Conservation (phyloP, 495 filamentous ascomycete species). For the Hypoxylon perforatum region DNA sequence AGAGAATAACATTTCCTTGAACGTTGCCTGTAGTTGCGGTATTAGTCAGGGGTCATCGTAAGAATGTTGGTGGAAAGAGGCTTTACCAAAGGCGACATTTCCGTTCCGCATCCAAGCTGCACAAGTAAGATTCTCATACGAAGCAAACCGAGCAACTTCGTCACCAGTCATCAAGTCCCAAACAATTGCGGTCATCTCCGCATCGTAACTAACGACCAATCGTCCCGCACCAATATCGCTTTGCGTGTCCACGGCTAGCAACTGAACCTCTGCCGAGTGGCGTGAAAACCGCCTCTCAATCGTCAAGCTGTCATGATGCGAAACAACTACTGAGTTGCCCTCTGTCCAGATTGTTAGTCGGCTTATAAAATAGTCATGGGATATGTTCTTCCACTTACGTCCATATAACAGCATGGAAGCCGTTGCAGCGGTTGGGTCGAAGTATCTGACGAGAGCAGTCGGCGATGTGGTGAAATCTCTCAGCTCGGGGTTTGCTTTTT, state of each 20-base stretch:
- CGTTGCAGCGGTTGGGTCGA: slow-evolving; percentile 88
- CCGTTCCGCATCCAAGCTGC: slow-evolving; percentile 98
- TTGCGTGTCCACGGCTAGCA: slow-evolving; percentile 90
- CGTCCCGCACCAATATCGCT: slow-evolving; percentile 88
- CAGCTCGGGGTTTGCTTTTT: slow-evolving; percentile 51
- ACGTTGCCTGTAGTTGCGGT: slow-evolving; percentile 71
- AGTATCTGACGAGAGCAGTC: slow-evolving; percentile 64
- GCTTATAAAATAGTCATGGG: not conserved
- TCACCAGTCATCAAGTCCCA: slow-evolving; percentile 96
- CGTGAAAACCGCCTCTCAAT: slow-evolving; percentile 88
- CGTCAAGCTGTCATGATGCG: slow-evolving; percentile 90
- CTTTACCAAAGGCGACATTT: slow-evolving; percentile 93
- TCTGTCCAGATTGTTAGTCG: slow-evolving; percentile 50
- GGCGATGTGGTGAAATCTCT: slow-evolving; percentile 65
- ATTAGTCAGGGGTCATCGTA: slow-evolving; percentile 38
- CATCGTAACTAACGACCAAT: slow-evolving; percentile 92
- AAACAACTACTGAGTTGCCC: slow-evolving; percentile 78
- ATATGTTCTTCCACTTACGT: slow-evolving; percentile 47
- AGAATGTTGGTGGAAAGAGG: not conserved
- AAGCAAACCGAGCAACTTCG: slow-evolving; percentile 87
- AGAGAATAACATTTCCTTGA: slow-evolving; percentile 93
- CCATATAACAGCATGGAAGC: slow-evolving; percentile 88
- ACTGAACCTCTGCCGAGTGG: slow-evolving; percentile 83
- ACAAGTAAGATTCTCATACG: slow-evolving; percentile 85
- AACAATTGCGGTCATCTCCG: slow-evolving; percentile 89